phyloP scores from a whole-genome alignment of 176 grass and related monocot genomes.

The Oryza longistaminata region DNA sequence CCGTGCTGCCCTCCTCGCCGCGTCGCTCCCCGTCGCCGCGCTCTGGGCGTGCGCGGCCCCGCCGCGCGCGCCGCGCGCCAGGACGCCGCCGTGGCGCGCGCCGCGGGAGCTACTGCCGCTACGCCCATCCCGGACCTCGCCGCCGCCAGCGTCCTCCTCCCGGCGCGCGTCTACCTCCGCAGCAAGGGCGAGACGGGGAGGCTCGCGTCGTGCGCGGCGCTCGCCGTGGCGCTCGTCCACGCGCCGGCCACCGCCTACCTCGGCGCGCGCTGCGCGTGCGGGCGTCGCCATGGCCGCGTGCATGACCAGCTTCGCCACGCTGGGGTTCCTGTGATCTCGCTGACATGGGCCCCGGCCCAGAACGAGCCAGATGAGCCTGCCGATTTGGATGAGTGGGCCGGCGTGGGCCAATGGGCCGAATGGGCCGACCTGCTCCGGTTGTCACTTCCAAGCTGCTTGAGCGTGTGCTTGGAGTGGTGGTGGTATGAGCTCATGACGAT shows the following conservation, averaged over 20 bases:
- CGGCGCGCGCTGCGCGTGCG: not conserved
- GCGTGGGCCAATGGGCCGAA: fast-evolving
- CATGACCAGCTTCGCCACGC: not conserved
- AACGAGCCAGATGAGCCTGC: not conserved
- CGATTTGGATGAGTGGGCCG: not conserved
- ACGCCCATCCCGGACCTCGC: not conserved
- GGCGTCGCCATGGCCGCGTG: not conserved
- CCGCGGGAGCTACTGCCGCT: too few species aligned
- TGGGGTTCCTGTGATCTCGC: not conserved
- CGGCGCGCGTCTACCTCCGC: not conserved
- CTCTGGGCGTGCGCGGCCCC: too few species aligned
- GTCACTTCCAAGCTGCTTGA: not conserved
- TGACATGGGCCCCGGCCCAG: not conserved
- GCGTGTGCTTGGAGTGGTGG: constrained; percentile 44
- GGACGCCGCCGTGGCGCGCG: too few species aligned
- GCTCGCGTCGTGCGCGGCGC: not conserved
- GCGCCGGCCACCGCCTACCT: not conserved
- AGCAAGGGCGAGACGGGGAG: not conserved
- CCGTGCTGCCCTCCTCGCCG: not conserved
- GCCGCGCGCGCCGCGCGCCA: too few species aligned
- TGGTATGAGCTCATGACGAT: constrained; percentile 47
- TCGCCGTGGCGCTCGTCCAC: not conserved
- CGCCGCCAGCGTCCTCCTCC: not conserved
- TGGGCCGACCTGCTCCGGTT: not conserved
- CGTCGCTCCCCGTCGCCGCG: not conserved